Conservation (phyloP, 257 asterid species). For the Salvia hispanica region DNA sequence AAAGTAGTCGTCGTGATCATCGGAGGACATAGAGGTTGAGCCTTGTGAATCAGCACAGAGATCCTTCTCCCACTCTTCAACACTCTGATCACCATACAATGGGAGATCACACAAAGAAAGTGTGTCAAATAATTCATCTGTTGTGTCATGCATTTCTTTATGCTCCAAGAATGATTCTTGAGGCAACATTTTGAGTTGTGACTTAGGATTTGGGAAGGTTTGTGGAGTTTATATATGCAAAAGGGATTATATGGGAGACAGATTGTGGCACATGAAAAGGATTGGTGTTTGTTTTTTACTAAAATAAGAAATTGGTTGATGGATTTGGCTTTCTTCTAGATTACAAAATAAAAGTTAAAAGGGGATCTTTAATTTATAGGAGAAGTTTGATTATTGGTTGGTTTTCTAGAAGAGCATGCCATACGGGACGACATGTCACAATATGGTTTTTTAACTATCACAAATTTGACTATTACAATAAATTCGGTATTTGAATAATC, state of each 20-base stretch:
- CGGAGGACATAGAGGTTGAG: slow-evolving; percentile 49
- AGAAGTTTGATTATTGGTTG: slow-evolving; percentile 19
- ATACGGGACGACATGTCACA: background rate
- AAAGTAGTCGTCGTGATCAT: slow-evolving; percentile 39
- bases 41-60: slow-evolving; percentile 48
- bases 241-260: slow-evolving; percentile 31
- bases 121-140: slow-evolving; percentile 59
- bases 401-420: slow-evolving; percentile 37
- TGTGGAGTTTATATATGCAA: slow-evolving; percentile 34
- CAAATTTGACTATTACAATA: slow-evolving; percentile 1
- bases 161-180: slow-evolving; percentile 34
- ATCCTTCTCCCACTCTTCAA: slow-evolving; percentile 37
- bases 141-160: slow-evolving; percentile 30
- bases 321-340: slow-evolving; percentile 39
- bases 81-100: slow-evolving; percentile 38
- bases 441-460: background rate
- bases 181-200: slow-evolving; percentile 22
- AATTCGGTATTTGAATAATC: background rate
- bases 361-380: background rate
- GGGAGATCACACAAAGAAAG: slow-evolving; percentile 71
- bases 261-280: slow-evolving; percentile 39
- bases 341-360: background rate
- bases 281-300: slow-evolving; percentile 29
- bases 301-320: slow-evolving; percentile 18
- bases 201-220: background rate